Conservation (phyloP, 257 asterid genomes). For the Rhazya stricta region DNA sequence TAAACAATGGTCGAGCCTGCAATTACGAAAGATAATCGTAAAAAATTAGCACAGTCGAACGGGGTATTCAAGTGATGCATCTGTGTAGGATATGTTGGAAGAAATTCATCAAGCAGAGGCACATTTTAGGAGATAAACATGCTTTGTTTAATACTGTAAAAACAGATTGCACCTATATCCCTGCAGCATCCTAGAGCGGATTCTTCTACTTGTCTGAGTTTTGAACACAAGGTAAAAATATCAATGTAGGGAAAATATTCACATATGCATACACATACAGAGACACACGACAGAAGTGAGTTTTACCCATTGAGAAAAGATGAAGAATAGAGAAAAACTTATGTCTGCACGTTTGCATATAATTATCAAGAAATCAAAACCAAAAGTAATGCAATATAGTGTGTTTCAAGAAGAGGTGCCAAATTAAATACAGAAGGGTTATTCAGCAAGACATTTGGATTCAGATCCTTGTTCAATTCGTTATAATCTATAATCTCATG, state of each 20-base stretch:
- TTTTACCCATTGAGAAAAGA: not conserved
- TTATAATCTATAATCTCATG: not conserved
- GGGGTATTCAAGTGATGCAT: not conserved
- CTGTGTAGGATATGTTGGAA: not conserved
- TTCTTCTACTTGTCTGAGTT: not conserved
- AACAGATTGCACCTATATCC: not conserved
- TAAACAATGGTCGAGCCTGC: slow-evolving; percentile 67
- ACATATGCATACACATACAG: not conserved
- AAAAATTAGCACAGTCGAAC: not conserved
- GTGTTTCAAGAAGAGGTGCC: not conserved
- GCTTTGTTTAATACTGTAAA: too few species aligned
- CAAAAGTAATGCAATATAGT: not conserved
- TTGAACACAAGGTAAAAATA: not conserved
- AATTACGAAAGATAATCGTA: not conserved
- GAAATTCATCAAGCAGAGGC: not conserved
- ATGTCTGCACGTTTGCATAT: not conserved
- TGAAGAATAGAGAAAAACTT: not conserved
- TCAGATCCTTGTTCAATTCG: not conserved
- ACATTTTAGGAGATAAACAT: not conserved
- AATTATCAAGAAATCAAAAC: not conserved
- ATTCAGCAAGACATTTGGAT: not conserved
- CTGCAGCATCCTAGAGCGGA: not conserved
- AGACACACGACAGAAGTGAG: not conserved
- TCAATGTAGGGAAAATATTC: not conserved
- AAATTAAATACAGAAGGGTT: not conserved